These are phyloP conservation scores for Aspergillus sp. DNA, from an alignment of 2,329 filamentous ascomycete species.

Conservation along the genomic window DNA sequence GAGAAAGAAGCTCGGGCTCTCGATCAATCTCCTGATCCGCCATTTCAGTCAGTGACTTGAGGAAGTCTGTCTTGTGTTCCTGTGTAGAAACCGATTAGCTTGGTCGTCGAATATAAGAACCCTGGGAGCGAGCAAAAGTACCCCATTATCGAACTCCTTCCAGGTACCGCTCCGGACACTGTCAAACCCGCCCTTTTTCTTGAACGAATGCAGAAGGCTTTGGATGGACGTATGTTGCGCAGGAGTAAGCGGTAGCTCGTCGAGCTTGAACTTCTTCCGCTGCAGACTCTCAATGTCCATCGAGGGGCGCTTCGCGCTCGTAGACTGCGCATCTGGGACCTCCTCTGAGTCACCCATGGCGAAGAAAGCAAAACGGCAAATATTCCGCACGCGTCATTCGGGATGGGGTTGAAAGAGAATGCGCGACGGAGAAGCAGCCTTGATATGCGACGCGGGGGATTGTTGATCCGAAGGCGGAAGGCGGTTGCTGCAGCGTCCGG, in stretches of 20 bases:
- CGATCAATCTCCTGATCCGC: slow-evolving; percentile 54
- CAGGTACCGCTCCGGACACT: slow-evolving; percentile 51
- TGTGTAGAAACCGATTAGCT: slow-evolving; percentile 18
- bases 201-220: slow-evolving; percentile 52
- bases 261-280: slow-evolving; percentile 47
- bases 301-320: slow-evolving; percentile 19
- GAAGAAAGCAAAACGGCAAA: slow-evolving; percentile 6
- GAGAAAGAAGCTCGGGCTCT: slow-evolving; percentile 51
- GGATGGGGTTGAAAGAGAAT: too few species aligned
- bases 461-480: too few species aligned
- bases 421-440: too few species aligned
- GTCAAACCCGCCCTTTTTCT: slow-evolving; percentile 59
- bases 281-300: slow-evolving; percentile 26
- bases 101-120: slow-evolving; percentile 1
- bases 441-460: too few species aligned
- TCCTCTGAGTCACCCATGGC: slow-evolving; percentile 26
- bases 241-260: slow-evolving; percentile 52
- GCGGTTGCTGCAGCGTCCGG: slow-evolving; percentile 5
- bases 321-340: slow-evolving; percentile 19
- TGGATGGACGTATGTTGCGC: slow-evolving; percentile 52
- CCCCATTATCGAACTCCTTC: slow-evolving; percentile 48
- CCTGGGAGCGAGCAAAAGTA: slow-evolving; percentile 27
- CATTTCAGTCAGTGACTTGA: slow-evolving; percentile 44
- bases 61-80: slow-evolving; percentile 45
- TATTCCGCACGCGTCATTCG: not conserved